Base-by-base conservation (phyloP, 345 rosid genomes). In the Citrus reticulata region DNA sequence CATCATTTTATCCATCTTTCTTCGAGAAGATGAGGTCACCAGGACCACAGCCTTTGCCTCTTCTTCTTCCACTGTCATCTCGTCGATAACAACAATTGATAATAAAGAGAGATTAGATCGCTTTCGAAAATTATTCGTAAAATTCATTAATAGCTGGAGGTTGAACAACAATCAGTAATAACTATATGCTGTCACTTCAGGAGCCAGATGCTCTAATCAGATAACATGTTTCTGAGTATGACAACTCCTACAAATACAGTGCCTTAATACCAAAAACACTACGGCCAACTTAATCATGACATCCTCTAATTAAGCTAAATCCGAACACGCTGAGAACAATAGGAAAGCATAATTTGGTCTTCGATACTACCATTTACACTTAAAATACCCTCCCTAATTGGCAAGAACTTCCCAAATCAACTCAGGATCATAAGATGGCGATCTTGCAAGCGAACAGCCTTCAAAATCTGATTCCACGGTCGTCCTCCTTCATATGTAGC, bases 381-480 rank as follows among this genome's bases (percentile, higher is more conserved):
- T 51, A 66, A 72, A 32, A 0, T 2, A 4, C 63, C 34, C 34
- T 70, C 72, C 85, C 84, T 86, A 92, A 80, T 79, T 95, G 4
- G 97, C 98, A 69, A 94, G 93, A 81, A 94, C 96, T 69, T 93
- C 92, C 99, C 99, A 96, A 8, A 94, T 89, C 81, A 93, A 86
- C 66, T 94, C 99, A 2, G 94, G 91, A 77, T 94, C 98, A 35
- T 83, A 94, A 32, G 99, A 96, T 0, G 97, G 99, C 92, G 91
- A 84, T 79, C 91, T 93, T 54, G 93, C 91, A 0, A 96, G 91
- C 22, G 87, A 91, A 39, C 88, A 91, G 40, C 86, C 89, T 65
- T 87, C 94, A 73, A 83, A 79, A 8, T 68, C 89, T 1, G 80
- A 60, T 20, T 84, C 93, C 63, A 83, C 89, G 20, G 78, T 70